These are phyloP conservation scores for Pisolithus marmoratus DNA, from an alignment of 768 basidiomycete genomes.

Conservation along the genomic window DNA sequence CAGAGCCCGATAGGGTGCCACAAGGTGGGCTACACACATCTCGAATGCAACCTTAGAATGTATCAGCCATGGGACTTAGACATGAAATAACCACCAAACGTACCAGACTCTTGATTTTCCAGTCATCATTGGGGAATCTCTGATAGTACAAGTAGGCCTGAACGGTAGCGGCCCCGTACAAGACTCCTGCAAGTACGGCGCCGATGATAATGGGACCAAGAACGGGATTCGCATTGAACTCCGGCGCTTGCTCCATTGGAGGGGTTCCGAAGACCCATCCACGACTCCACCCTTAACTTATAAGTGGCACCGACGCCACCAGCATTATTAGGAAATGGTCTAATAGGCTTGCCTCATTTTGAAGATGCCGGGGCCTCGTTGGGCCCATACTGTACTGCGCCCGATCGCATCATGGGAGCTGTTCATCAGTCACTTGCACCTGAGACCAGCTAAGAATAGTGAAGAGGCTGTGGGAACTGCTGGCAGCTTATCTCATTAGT, in stretches of 20 bases:
- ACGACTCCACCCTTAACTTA: not conserved
- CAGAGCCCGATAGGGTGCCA: not conserved
- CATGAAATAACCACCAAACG: slow-evolving; percentile 1
- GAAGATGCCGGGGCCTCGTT: not conserved
- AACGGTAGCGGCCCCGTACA: slow-evolving; percentile 20
- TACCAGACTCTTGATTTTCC: slow-evolving; percentile 13
- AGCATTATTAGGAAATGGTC: not conserved
- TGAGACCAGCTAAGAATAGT: not conserved
- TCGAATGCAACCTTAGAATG: not conserved
- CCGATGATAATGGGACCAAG: slow-evolving; percentile 22
- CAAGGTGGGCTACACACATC: not conserved
- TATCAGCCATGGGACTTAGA: not conserved
- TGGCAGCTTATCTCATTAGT: not conserved
- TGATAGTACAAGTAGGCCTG: slow-evolving; percentile 18
- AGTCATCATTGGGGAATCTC: slow-evolving; percentile 14
- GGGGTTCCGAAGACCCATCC: not conserved
- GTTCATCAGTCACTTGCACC: not conserved
- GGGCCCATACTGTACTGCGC: not conserved
- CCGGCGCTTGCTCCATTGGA: not conserved
- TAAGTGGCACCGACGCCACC: not conserved
- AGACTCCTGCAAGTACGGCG: slow-evolving; percentile 15
- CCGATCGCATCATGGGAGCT: not conserved
- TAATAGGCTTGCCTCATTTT: not conserved
- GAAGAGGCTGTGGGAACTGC: not conserved
- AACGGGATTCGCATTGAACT: not conserved